These are phyloP conservation scores for Clitoria ternatea DNA, from an alignment of 306 rosid genomes.

Conservation along the genomic window DNA sequence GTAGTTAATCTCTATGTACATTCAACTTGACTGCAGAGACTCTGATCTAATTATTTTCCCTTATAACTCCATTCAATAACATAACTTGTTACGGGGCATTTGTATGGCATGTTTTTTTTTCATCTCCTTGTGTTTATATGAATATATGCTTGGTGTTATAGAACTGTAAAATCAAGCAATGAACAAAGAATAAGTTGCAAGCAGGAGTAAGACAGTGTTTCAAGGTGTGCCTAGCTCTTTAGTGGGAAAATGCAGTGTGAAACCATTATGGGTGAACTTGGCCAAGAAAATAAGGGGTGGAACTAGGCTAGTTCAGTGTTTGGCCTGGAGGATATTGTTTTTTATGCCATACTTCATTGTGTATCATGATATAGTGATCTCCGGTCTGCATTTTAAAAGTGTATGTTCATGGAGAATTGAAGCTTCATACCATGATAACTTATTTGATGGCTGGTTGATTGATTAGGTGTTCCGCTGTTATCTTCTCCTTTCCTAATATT, in stretches of 20 bases:
- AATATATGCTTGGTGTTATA: not conserved
- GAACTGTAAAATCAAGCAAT: conserved; percentile 1
- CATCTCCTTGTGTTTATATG: not conserved
- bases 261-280: not conserved
- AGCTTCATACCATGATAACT: not conserved
- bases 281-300: not conserved
- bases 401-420: not conserved
- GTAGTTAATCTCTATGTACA: not conserved
- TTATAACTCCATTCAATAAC: not conserved
- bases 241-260: conserved; percentile 7
- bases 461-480: not conserved
- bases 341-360: not conserved
- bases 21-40: not conserved
- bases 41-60: conserved; percentile 8
- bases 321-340: not conserved
- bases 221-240: not conserved
- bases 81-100: not conserved
- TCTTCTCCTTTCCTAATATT: not conserved
- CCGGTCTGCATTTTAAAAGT: not conserved
- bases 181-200: not conserved
- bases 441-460: not conserved
- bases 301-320: not conserved
- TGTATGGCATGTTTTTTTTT: not conserved
- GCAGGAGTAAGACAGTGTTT: not conserved
- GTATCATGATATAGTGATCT: not conserved